phyloP scores from a whole-genome alignment of 495 filamentous ascomycete genomes.

The Beverwykella pulmonaria region DNA sequence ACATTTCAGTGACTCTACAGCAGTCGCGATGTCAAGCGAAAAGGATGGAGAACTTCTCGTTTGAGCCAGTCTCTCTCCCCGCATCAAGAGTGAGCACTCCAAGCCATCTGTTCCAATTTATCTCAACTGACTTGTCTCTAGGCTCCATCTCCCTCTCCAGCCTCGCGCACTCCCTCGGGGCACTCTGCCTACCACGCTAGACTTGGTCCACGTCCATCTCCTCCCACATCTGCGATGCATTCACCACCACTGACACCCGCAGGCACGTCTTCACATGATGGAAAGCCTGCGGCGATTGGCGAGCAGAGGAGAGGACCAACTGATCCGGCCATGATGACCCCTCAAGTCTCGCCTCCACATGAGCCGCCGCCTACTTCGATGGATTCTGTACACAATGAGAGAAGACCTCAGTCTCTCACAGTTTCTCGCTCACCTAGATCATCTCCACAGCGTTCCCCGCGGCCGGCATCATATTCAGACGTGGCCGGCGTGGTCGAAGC shows the following conservation, averaged over 20 bases:
- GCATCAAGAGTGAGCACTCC: slow-evolving; percentile 71
- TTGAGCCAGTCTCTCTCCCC: slow-evolving; percentile 86
- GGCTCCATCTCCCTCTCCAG: slow-evolving; percentile 55
- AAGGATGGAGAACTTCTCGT: slow-evolving; percentile 81
- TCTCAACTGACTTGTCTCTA: slow-evolving; percentile 28
- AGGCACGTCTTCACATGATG: slow-evolving; percentile 59
- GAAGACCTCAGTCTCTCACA: slow-evolving; percentile 25
- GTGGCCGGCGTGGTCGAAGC: slow-evolving; percentile 46
- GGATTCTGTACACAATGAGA: slow-evolving; percentile 22
- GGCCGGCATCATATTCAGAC: slow-evolving; percentile 53
- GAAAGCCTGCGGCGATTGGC: slow-evolving; percentile 7
- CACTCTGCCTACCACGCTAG: slow-evolving; percentile 42
- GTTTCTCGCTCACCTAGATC: slow-evolving; percentile 46
- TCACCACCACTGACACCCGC: slow-evolving; percentile 90
- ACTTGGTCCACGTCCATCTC: slow-evolving; percentile 50
- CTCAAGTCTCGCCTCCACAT: slow-evolving; percentile 60
- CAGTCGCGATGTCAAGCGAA: slow-evolving; percentile 74
- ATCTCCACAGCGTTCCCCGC: slow-evolving; percentile 42
- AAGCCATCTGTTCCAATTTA: slow-evolving; percentile 1
- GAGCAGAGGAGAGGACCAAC: slow-evolving; percentile 24
- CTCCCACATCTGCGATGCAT: slow-evolving; percentile 66
- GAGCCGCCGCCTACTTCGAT: slow-evolving; percentile 43
- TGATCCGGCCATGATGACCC: slow-evolving; percentile 66
- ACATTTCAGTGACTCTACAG: slow-evolving; percentile 71
- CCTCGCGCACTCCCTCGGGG: slow-evolving; percentile 49